A percentile compares a stretch with the other conserved stretches of the same genome.
These are phyloP conservation scores for Obba rivulosa DNA, from an alignment of 768 basidiomycete species.

Conservation along the genomic window DNA sequence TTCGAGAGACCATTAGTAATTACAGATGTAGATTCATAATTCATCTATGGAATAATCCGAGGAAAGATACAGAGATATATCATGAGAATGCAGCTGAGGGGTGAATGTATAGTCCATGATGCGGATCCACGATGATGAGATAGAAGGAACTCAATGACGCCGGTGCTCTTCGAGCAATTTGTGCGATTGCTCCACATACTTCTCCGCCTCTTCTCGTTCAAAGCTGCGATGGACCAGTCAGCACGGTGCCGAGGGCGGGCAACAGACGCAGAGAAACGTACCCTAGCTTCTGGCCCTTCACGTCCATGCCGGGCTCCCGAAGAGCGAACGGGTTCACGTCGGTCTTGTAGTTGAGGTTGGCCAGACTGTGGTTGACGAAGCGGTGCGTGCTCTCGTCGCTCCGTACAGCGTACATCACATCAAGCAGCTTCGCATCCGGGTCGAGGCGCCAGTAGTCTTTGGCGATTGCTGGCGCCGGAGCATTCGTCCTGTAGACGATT, in stretches of 20 bases:
- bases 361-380: constrained; percentile 94
- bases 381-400: constrained; percentile 92
- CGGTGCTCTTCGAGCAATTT: constrained; percentile 37
- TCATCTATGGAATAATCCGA: not conserved
- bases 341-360: constrained; percentile 67
- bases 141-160: not conserved
- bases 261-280: constrained; percentile 23
- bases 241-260: not conserved
- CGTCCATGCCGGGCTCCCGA: constrained; percentile 80
- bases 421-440: constrained; percentile 70
- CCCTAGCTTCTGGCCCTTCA: constrained; percentile 74
- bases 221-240: constrained; percentile 40
- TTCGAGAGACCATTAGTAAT: too few relatives aligned
- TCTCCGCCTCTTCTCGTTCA: constrained; percentile 59
- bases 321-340: constrained; percentile 92
- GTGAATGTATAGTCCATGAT: not conserved
- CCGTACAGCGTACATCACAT: constrained; percentile 87
- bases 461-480: constrained; percentile 80
- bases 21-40: not conserved
- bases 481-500: constrained; percentile 43
- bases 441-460: constrained; percentile 92
- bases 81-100: not conserved
- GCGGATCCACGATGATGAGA: too few relatives aligned
- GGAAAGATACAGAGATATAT: not conserved
- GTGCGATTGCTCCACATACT: constrained; percentile 60